phyloP scores from a whole-genome alignment of 768 basidiomycete species.

The Galerina sulciceps region DNA sequence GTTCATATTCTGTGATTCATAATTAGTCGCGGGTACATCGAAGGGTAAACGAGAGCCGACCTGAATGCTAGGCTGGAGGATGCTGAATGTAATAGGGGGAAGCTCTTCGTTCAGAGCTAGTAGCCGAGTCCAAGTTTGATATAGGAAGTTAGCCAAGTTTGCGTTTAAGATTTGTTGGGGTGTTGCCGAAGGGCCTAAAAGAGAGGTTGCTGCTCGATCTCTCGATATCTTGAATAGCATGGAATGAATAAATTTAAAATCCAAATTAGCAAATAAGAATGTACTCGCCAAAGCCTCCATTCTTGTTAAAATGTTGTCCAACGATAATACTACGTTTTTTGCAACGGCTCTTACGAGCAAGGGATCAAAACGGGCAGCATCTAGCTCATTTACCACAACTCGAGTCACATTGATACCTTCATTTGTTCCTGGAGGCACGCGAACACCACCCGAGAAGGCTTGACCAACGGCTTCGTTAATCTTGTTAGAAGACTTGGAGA shows the following conservation, averaged over 20 bases:
- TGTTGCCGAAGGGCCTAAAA: constrained; percentile 79
- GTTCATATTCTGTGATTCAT: constrained; percentile 47
- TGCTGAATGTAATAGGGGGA: constrained; percentile 54
- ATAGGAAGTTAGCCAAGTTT: constrained; percentile 77
- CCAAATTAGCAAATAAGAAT: not conserved
- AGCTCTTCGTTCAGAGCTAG: constrained; percentile 72
- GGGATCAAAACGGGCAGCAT: constrained; percentile 92
- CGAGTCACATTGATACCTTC: constrained; percentile 84
- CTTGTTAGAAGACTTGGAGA: constrained; percentile 80
- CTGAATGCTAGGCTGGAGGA: constrained; percentile 59
- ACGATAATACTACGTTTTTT: constrained; percentile 64
- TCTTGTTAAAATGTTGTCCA: constrained; percentile 71
- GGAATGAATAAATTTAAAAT: not conserved
- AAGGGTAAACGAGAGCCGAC: constrained; percentile 40
- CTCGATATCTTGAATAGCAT: constrained; percentile 56
- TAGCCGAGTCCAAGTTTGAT: constrained; percentile 75
- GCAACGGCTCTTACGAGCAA: constrained; percentile 81
- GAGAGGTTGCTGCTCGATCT: constrained; percentile 77
- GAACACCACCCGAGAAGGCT: constrained; percentile 73
- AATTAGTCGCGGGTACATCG: not conserved
- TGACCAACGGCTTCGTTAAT: constrained; percentile 84
- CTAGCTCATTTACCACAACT: constrained; percentile 86
- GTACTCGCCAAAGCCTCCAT: constrained; percentile 70
- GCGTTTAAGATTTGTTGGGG: constrained; percentile 81
- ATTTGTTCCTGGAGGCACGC: constrained; percentile 69